These are phyloP conservation scores for Amoeboaphelidium protococcarum DNA, from an alignment of 371 early-diverging fungal species.

Conservation along the genomic window DNA sequence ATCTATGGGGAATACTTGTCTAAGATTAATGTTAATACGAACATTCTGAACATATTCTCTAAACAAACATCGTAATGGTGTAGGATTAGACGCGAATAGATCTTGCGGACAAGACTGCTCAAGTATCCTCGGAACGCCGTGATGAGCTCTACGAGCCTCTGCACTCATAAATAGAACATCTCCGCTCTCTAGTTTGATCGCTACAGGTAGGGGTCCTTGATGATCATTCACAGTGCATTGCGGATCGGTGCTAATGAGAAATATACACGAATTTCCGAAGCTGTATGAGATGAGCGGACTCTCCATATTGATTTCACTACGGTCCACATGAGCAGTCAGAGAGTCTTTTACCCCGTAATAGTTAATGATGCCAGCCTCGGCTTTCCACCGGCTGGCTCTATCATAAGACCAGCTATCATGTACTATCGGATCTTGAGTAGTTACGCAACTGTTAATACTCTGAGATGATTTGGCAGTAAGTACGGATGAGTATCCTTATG, in stretches of 20 bases:
- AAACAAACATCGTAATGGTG: too few relatives aligned
- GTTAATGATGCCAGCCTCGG: constrained; percentile 84
- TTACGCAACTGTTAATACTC: constrained; percentile 2
- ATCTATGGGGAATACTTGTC: too few relatives aligned
- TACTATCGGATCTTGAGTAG: constrained; percentile 9
- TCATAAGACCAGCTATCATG: constrained; percentile 20
- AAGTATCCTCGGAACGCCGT: too few relatives aligned
- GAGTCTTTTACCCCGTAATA: constrained; percentile 62
- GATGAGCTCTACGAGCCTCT: constrained; percentile 33
- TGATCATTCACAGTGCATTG: too few relatives aligned
- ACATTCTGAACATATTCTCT: too few relatives aligned
- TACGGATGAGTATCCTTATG: constrained; percentile 19
- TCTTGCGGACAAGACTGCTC: too few relatives aligned
- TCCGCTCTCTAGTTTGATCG: constrained; percentile 32
- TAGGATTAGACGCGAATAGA: too few relatives aligned
- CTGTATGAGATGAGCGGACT: constrained; percentile 56
- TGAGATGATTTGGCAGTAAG: constrained; percentile 6
- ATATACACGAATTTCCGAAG: constrained; percentile 49
- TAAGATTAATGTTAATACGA: too few relatives aligned
- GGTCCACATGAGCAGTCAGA: constrained; percentile 80
- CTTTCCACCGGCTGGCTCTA: constrained; percentile 20
- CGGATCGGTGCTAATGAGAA: constrained; percentile 33
- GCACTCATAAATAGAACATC: constrained; percentile 66
- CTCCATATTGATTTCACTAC: constrained; percentile 60
- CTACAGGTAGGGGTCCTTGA: constrained; percentile 27